Conservation (phyloP, 129 eudicot species). For the Kitagawia praeruptora region DNA sequence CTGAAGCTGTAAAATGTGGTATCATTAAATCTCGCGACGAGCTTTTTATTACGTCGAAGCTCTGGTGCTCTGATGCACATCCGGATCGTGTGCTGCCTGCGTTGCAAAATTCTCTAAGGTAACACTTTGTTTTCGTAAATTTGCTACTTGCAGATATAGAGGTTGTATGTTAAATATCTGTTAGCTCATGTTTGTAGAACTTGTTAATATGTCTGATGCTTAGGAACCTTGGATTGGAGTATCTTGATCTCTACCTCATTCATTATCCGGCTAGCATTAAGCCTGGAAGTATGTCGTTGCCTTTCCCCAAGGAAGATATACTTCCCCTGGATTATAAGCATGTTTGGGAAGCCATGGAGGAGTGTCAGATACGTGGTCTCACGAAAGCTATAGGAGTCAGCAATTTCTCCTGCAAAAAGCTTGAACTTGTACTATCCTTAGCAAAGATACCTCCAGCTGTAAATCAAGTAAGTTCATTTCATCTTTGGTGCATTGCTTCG, state of each 20-base stretch:
- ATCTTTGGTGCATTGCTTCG: not conserved
- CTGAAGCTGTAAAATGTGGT: slow-evolving; percentile 17
- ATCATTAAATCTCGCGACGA: slow-evolving; percentile 22
- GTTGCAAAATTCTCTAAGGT: slow-evolving; percentile 45
- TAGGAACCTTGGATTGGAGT: slow-evolving; percentile 50
- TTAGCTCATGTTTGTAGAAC: not conserved
- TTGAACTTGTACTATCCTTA: slow-evolving; percentile 34
- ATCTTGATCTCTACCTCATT: slow-evolving; percentile 50
- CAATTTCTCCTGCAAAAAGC: slow-evolving; percentile 38
- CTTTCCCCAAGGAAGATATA: slow-evolving; percentile 29
- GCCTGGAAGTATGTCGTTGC: slow-evolving; percentile 5
- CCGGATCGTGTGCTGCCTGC: slow-evolving; percentile 46
- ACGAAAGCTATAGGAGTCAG: slow-evolving; percentile 62
- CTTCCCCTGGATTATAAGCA: slow-evolving; percentile 31
- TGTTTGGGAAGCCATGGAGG: slow-evolving; percentile 70
- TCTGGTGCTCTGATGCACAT: slow-evolving; percentile 30
- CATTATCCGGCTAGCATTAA: slow-evolving; percentile 47
- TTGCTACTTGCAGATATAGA: too few species aligned
- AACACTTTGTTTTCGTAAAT: not conserved
- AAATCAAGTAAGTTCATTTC: slow-evolving; percentile 30
- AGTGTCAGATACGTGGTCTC: slow-evolving; percentile 49
- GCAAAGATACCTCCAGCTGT: slow-evolving; percentile 56
- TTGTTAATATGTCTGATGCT: not conserved
- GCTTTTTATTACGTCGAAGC: slow-evolving; percentile 37
- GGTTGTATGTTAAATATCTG: too few species aligned